Evolutionary conservation across 441 rosid genomes (phyloP).

Genomic region (Pelargonium myrrhifolium): DNA sequence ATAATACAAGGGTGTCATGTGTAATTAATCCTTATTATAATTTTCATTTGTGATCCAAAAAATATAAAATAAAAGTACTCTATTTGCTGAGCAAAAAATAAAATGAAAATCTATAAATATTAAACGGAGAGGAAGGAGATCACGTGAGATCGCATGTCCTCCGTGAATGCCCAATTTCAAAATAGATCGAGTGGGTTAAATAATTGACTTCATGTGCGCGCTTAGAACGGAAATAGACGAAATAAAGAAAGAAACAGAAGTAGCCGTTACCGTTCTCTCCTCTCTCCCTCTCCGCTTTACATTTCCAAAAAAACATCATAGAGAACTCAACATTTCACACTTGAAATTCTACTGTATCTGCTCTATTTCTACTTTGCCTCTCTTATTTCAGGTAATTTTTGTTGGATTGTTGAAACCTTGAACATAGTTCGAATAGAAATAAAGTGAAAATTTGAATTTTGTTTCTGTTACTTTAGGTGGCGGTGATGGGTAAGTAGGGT

Average conservation of each 20-base stretch:
- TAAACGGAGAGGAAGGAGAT: too few species aligned
- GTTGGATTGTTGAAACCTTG: not conserved
- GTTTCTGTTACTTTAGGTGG: not conserved
- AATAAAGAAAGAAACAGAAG: not conserved
- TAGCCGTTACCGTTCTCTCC: conserved; percentile 3
- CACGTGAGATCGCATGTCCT: too few species aligned
- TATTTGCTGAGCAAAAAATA: too few species aligned
- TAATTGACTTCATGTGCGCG: not conserved
- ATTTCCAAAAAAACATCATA: conserved; percentile 5
- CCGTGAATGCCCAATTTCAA: not conserved
- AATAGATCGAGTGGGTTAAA: not conserved
- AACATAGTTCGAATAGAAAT: conserved; percentile 13
- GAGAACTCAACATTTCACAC: not conserved
- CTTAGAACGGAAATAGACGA: not conserved
- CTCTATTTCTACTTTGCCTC: not conserved
- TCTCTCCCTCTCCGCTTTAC: conserved; percentile 6
- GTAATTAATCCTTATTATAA: too few species aligned
- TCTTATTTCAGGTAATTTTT: conserved; percentile 13
- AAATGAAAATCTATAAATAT: too few species aligned
- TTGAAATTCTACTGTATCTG: conserved; percentile 15
- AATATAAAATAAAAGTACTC: too few species aligned
- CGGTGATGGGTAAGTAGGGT: too few species aligned
- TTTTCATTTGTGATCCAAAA: too few species aligned
- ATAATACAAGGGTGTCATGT: too few species aligned
- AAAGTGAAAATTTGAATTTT: not conserved